Evolutionary conservation across 2,329 filamentous ascomycete species (phyloP).

Genomic region (Cladophialophora exuberans): DNA sequence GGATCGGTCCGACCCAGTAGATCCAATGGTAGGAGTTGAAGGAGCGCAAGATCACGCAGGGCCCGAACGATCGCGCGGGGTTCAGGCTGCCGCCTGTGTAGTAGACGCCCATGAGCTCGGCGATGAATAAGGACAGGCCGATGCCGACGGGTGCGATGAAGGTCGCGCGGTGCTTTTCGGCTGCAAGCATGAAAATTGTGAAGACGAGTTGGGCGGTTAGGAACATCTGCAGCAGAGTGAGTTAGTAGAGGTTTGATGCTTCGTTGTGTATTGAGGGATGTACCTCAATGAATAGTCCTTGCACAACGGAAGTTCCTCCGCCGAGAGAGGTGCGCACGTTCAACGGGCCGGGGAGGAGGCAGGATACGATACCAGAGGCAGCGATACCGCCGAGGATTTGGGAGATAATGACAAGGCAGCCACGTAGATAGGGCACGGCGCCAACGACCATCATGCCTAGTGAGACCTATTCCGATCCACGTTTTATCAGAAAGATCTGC

Average conservation of each 20-base stretch:
- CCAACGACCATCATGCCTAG: conserved; percentile 62
- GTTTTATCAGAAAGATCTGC: background rate
- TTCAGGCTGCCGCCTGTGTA: conserved; percentile 54
- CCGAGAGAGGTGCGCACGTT: conserved; percentile 59
- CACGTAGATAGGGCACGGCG: conserved; percentile 57
- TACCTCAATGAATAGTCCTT: conserved; percentile 63
- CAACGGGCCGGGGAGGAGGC: conserved; percentile 59
- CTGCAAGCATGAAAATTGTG: conserved; percentile 69
- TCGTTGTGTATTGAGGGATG: background rate
- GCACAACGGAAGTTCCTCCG: conserved; percentile 54
- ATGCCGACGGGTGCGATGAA: conserved; percentile 73
- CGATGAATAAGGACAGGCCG: conserved; percentile 70
- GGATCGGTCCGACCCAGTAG: conserved; percentile 43
- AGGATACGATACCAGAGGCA: conserved; percentile 61
- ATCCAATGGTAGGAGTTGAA: conserved; percentile 51
- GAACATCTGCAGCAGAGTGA: conserved; percentile 54
- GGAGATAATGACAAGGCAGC: conserved; percentile 55
- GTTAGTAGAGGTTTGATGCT: too few relatives aligned
- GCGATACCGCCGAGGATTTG: conserved; percentile 64
- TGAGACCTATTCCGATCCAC: conserved; percentile 48
- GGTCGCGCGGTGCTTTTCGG: conserved; percentile 73
- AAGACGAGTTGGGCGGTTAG: conserved; percentile 66
- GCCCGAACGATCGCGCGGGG: conserved; percentile 52
- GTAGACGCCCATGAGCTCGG: conserved; percentile 42
- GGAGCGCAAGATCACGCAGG: conserved; percentile 47